Percentiles rank a stretch among this genome's conserved stretches.
Evolutionary conservation across 768 basidiomycete genomes (phyloP).

Genomic region (Lenzites betulinus): DNA sequence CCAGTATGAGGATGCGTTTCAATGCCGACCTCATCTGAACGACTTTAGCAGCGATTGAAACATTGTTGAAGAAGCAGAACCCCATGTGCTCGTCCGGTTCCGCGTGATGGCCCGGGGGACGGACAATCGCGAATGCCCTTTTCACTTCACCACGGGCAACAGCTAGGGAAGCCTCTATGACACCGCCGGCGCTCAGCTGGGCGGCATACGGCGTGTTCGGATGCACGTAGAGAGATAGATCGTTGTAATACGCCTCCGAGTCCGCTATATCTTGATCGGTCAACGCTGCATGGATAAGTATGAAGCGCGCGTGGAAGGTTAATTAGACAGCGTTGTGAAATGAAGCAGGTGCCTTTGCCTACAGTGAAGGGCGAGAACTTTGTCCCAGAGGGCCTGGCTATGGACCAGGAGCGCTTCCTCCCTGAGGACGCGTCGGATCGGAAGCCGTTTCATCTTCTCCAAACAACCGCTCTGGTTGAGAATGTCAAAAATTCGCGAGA

Average conservation of each 20-base stretch:
- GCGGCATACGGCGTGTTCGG: constrained; percentile 83
- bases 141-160: constrained; percentile 80
- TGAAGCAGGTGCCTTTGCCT: constrained; percentile 31
- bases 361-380: constrained; percentile 82
- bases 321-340: background rate
- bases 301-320: background rate
- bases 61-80: constrained; percentile 99
- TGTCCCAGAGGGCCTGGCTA: constrained; percentile 89
- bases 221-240: constrained; percentile 91
- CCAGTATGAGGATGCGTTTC: constrained; percentile 87
- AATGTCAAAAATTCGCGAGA: constrained; percentile 69
- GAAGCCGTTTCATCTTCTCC: constrained; percentile 74
- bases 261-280: constrained; percentile 72
- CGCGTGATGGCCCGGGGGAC: constrained; percentile 97
- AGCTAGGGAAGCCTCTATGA: constrained; percentile 85
- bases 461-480: constrained; percentile 62
- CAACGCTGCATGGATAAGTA: constrained; percentile 52
- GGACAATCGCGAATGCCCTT: constrained; percentile 92
- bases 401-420: constrained; percentile 90
- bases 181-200: constrained; percentile 89
- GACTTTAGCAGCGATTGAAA: constrained; percentile 87
- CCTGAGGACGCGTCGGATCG: constrained; percentile 70
- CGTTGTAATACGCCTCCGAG: constrained; percentile 83
- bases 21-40: constrained; percentile 69
- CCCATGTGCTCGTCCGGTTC: constrained; percentile 99